These are phyloP conservation scores for Calonectria pseudoreteaudii DNA, from an alignment of 2,329 filamentous ascomycete genomes.

Conservation along the genomic window DNA sequence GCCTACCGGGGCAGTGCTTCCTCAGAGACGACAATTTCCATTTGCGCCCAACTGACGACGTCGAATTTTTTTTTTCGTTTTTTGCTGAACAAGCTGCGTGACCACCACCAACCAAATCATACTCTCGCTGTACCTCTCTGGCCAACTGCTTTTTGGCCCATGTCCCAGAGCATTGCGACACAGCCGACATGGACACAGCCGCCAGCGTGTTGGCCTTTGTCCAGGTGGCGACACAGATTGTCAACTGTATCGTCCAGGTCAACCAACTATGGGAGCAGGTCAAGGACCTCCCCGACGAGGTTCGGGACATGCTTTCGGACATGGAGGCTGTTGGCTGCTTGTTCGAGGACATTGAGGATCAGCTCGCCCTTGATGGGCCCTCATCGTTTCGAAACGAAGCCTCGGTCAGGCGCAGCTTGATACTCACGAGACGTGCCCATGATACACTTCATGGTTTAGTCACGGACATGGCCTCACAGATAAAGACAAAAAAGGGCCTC, in stretches of 20 bases:
- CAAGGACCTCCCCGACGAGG: conserved; percentile 36
- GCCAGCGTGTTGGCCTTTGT: conserved; percentile 41
- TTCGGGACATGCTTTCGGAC: conserved; percentile 33
- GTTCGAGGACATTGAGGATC: conserved; percentile 31
- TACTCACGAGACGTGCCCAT: conserved; percentile 26
- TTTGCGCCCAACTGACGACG: not conserved
- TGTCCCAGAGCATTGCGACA: not conserved
- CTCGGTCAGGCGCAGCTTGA: conserved; percentile 7
- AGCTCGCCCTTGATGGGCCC: conserved; percentile 22
- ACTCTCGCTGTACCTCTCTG: not conserved
- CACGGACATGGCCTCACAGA: conserved; percentile 24
- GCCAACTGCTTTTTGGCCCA: not conserved
- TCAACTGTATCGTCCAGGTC: conserved; percentile 33
- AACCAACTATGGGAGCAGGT: conserved; percentile 41
- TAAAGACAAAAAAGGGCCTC: conserved; percentile 25
- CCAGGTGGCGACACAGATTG: conserved; percentile 36
- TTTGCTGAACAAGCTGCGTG: not conserved
- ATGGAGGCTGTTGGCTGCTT: conserved; percentile 27
- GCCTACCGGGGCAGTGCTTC: conserved; percentile 23
- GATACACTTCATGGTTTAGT: conserved; percentile 29
- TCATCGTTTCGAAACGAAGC: conserved; percentile 14
- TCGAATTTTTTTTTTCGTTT: too few species aligned
- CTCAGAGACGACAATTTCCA: not conserved
- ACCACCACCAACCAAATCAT: not conserved
- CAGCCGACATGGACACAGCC: conserved; percentile 32